Conservation (phyloP, 352 stramenopile species). For the Pythium scleroteichum region DNA sequence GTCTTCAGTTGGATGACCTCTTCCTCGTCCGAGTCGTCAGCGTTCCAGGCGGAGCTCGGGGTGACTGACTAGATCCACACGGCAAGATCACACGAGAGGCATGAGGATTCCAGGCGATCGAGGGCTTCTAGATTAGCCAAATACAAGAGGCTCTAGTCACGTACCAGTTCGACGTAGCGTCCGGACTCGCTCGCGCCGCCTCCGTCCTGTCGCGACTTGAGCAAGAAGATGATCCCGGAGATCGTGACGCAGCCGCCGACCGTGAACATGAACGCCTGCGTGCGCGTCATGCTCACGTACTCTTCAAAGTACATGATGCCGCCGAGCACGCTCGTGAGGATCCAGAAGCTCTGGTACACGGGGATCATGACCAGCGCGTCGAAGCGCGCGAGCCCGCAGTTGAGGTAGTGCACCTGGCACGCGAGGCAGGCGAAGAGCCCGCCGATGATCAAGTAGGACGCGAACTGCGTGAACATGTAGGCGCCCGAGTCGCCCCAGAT, state of each 20-base stretch:
- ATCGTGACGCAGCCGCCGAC: constrained; percentile 77
- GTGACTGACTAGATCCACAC: constrained; percentile 55
- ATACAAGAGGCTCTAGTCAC: constrained; percentile 13
- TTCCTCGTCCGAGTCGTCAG: constrained; percentile 84
- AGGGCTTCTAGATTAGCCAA: constrained; percentile 9
- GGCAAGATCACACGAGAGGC: constrained; percentile 4
- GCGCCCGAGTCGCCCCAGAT: constrained; percentile 79
- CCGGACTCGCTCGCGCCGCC: constrained; percentile 31
- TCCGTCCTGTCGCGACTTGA: constrained; percentile 52
- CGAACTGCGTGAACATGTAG: constrained; percentile 75
- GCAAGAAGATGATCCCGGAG: constrained; percentile 69
- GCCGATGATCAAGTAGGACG: constrained; percentile 81
- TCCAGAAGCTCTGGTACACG: constrained; percentile 92
- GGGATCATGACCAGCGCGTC: constrained; percentile 89
- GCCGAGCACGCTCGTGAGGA: constrained; percentile 87
- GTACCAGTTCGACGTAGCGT: constrained; percentile 73
- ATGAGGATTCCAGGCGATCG: not conserved
- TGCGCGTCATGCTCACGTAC: constrained; percentile 80
- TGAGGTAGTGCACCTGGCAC: constrained; percentile 88
- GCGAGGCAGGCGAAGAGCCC: constrained; percentile 68
- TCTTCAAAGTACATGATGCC: constrained; percentile 94
- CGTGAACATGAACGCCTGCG: constrained; percentile 82
- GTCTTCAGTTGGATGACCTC: constrained; percentile 67
- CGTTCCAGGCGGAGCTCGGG: constrained; percentile 74
- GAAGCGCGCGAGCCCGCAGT: constrained; percentile 86